phyloP scores from a whole-genome alignment of 2,329 filamentous ascomycete species.

The Diaporthe amygdali region DNA sequence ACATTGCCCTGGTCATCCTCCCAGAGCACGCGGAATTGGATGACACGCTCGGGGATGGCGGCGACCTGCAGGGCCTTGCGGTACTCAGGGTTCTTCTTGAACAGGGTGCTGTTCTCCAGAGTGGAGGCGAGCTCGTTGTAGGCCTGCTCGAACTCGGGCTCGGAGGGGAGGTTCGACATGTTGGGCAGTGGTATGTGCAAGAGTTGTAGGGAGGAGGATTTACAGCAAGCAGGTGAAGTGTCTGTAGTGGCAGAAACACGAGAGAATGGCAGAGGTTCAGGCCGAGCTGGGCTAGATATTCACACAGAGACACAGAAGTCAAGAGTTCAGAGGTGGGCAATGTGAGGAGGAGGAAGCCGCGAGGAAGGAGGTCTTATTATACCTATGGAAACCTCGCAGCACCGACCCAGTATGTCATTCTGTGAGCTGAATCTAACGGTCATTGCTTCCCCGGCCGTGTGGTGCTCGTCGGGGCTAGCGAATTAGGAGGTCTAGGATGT shows the following conservation, averaged over 20 bases:
- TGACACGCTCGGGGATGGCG: constrained; percentile 90
- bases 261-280: not conserved
- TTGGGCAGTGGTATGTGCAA: constrained; percentile 31
- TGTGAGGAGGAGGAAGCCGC: not conserved
- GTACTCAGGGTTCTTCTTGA: constrained; percentile 94
- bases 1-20: constrained; percentile 89
- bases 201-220: not conserved
- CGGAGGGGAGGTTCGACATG: constrained; percentile 84
- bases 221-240: not conserved
- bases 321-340: not conserved
- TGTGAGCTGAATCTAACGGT: constrained; percentile 15
- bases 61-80: constrained; percentile 86
- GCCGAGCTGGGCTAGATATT: not conserved
- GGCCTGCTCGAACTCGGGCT: constrained; percentile 99
- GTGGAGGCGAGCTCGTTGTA: constrained; percentile 96
- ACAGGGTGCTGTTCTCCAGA: constrained; percentile 91
- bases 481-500: not conserved
- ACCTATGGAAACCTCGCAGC: not conserved
- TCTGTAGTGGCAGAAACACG: not conserved
- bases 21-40: constrained; percentile 98
- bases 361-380: constrained; percentile 17
- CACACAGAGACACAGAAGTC: not conserved
- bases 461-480: not conserved
- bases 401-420: not conserved
- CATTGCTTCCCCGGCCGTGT: constrained; percentile 1